These are phyloP conservation scores for Trametes polyzona DNA, from an alignment of 1,284 basidiomycete species.

Conservation along the genomic window DNA sequence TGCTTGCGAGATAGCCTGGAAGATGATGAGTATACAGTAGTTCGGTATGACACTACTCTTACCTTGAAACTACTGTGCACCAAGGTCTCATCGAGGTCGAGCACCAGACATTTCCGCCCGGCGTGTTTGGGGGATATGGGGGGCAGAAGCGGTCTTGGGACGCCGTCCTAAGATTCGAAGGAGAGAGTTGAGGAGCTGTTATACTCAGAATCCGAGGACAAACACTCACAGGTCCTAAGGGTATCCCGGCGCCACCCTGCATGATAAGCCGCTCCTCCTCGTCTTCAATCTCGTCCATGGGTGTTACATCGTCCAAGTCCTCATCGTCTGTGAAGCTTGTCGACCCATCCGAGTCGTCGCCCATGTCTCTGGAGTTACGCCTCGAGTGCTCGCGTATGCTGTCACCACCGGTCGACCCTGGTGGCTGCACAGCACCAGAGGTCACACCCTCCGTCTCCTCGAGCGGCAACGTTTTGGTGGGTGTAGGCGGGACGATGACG, in stretches of 20 bases:
- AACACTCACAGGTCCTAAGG: conserved; percentile 71
- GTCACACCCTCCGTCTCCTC: conserved; percentile 69
- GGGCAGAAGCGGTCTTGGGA: conserved; percentile 83
- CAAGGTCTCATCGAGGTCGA: conserved; percentile 95
- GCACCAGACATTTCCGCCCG: conserved; percentile 90
- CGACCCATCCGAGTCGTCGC: conserved; percentile 46
- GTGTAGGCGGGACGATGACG: conserved; percentile 58
- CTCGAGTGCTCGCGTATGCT: conserved; percentile 40
- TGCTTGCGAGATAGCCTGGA: conserved; percentile 93
- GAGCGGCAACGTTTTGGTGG: conserved; percentile 44
- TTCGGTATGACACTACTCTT: conserved; percentile 20
- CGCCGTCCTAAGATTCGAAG: conserved; percentile 66
- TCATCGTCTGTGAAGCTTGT: conserved; percentile 52
- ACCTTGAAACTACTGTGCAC: conserved; percentile 95
- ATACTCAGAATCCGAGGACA: background rate
- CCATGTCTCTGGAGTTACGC: conserved; percentile 40
- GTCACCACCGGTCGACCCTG: conserved; percentile 64
- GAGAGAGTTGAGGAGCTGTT: background rate
- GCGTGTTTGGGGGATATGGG: conserved; percentile 73
- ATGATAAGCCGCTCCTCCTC: conserved; percentile 82
- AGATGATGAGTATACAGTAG: too few species aligned
- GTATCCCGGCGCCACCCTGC: conserved; percentile 83
- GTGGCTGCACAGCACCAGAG: conserved; percentile 71
- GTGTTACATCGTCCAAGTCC: conserved; percentile 50
- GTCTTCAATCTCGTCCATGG: conserved; percentile 65